Evolutionary conservation across 495 filamentous ascomycete genomes (phyloP), one percentile per base, ranked within the genome.

Genomic region (Letharia lupina): DNA sequence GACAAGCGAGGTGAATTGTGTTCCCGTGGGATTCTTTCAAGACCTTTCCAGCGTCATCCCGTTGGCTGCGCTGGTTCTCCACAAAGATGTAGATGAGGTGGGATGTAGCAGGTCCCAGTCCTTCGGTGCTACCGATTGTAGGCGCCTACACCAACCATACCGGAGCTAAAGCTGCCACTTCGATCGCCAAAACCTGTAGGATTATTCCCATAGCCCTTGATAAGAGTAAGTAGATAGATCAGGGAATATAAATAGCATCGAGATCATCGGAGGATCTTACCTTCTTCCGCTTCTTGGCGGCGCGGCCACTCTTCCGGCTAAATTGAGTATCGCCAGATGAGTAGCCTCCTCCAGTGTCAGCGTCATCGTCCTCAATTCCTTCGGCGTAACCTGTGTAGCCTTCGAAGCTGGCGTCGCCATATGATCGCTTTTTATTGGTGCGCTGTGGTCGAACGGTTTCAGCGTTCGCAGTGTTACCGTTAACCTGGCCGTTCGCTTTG

Each of bases 321-420:
- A 61, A 62, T 15, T 68, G 59, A 23, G 65, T 70, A 8, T 71
- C 67, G 8, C 65, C 70, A 50, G 71, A 71, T 47, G 71, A 69
- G 42, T 73, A 69, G 7, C 69, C 71, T 16, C 69, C 71, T n/a
- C 61, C 70, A 42, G 65, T 33, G 37, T 73, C 71, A 18, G 66
- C 67, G 40, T 70, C 71, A 31, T 73, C 71, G 57, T 73, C 71
- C 48, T 78, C 77, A 72, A 76, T 86, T 15, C 83, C 86, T 76
- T 89, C 87, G 60, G 81, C 83, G 68, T 90, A 91, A 4, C 88
- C 88, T 61, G 81, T 82, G 68, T 90, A 91, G 7, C 88, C 88
- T 62, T 83, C 83, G 72, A 86, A 90, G 69, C 84, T 86, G 56
- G 77, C 77, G 40, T 89, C 88, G 70, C 86, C 82, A 71, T 90